These are phyloP conservation scores for Platanthera guangdongensis DNA, from an alignment of 106 monocot genomes.

Conservation along the genomic window DNA sequence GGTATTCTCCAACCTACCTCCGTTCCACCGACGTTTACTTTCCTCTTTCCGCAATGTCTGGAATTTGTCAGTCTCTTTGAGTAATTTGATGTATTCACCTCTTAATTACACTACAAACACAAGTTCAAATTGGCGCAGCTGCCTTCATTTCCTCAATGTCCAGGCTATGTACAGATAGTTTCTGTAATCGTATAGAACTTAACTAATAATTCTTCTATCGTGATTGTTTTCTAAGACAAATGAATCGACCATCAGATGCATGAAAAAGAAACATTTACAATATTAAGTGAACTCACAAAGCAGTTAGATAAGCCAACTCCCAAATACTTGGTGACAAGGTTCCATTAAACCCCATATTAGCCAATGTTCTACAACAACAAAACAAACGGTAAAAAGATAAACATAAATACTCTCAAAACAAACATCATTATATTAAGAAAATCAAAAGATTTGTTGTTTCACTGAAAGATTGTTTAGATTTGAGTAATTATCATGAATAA, in stretches of 20 bases:
- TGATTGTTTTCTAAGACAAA: background rate
- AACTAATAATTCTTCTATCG: too few species aligned
- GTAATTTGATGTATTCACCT: too few species aligned
- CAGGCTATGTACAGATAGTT: too few species aligned
- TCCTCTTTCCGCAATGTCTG: too few species aligned
- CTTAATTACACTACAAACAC: too few species aligned
- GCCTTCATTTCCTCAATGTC: too few species aligned
- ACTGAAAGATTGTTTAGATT: background rate
- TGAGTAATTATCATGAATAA: background rate
- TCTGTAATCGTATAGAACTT: too few species aligned
- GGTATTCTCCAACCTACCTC: too few species aligned
- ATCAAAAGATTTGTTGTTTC: background rate
- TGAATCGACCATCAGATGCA: background rate
- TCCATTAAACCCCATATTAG: constrained; percentile 84
- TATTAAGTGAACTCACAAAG: constrained; percentile 36
- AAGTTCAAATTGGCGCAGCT: too few species aligned
- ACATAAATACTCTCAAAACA: background rate
- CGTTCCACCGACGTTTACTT: too few species aligned
- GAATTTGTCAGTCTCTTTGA: too few species aligned
- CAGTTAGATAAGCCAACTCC: constrained; percentile 36
- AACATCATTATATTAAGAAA: background rate
- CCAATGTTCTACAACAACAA: constrained; percentile 45
- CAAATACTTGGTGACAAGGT: constrained; percentile 77
- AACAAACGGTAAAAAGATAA: background rate
- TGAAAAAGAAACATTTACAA: background rate